Evolutionary conservation across 768 basidiomycete species (phyloP).

Genomic region (Tylopilus sp.): DNA sequence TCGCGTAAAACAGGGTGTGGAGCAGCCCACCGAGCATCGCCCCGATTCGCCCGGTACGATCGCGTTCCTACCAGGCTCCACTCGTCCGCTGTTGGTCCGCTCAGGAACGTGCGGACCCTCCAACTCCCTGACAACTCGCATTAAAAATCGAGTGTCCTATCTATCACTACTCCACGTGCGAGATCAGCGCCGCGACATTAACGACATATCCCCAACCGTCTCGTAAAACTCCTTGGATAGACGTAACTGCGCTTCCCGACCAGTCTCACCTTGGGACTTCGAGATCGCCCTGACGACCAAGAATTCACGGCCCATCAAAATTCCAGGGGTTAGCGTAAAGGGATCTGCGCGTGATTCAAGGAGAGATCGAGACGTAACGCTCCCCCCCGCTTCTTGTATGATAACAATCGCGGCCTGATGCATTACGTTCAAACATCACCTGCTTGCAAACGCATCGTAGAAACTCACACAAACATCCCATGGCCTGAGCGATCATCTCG

Average conservation of each 20-base stretch:
- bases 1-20: neutral
- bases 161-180: neutral
- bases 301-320: conserved; percentile 76
- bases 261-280: conserved; percentile 56
- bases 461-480: conserved; percentile 79
- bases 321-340: conserved; percentile 61
- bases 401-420: conserved; percentile 79
- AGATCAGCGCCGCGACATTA: conserved; percentile 32
- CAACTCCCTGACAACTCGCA: neutral
- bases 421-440: neutral
- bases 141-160: conserved; percentile 1
- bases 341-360: conserved; percentile 38
- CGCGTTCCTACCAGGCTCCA: neutral
- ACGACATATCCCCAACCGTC: conserved; percentile 63
- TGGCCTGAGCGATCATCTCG: conserved; percentile 37
- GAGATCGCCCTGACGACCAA: conserved; percentile 68
- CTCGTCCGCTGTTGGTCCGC: neutral
- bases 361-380: conserved; percentile 59
- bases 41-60: neutral
- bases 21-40: neutral
- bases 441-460: neutral
- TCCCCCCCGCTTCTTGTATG: conserved; percentile 81
- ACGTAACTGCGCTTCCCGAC: conserved; percentile 65
- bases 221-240: conserved; percentile 84
- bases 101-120: conserved; percentile 3